Conservation (phyloP, 495 filamentous ascomycete genomes). For the Xylaria flabelliformis region DNA sequence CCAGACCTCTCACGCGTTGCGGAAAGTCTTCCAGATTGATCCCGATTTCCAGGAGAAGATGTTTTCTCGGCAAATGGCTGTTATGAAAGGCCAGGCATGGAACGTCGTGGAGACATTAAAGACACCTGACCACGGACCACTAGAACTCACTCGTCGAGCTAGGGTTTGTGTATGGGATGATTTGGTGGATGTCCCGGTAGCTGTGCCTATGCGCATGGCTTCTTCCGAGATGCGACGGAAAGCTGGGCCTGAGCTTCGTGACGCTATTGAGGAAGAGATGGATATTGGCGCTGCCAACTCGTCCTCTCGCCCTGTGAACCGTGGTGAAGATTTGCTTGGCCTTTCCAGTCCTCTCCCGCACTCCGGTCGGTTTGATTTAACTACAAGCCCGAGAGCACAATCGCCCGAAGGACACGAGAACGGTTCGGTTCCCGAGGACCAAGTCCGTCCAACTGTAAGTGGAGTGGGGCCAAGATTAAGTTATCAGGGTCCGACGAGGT, state of each 20-base stretch:
- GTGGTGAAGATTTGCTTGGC: slow-evolving; percentile 71
- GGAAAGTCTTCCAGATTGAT: slow-evolving; percentile 85
- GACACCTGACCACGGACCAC: slow-evolving; percentile 84
- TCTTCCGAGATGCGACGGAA: slow-evolving; percentile 77
- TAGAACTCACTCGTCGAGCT: slow-evolving; percentile 88
- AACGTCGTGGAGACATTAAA: slow-evolving; percentile 98
- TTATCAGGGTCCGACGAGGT: slow-evolving; percentile 47
- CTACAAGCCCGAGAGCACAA: slow-evolving; percentile 51
- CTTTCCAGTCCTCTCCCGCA: slow-evolving; percentile 71
- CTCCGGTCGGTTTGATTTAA: slow-evolving; percentile 83
- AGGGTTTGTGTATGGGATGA: slow-evolving; percentile 98
- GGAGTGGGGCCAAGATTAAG: slow-evolving; percentile 32
- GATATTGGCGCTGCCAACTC: slow-evolving; percentile 82
- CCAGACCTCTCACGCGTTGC: slow-evolving; percentile 85
- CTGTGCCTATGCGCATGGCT: slow-evolving; percentile 83
- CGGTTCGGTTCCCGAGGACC: slow-evolving; percentile 19
- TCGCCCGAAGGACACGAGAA: slow-evolving; percentile 35
- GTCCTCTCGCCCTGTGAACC: slow-evolving; percentile 44
- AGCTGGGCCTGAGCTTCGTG: slow-evolving; percentile 48
- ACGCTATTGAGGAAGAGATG: slow-evolving; percentile 76
- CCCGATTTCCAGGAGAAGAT: slow-evolving; percentile 97
- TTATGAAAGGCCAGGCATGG: slow-evolving; percentile 99
- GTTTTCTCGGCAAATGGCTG: slow-evolving; percentile 95
- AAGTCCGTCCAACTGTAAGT: slow-evolving; percentile 17
- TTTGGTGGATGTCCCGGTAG: slow-evolving; percentile 91